Evolutionary conservation across 345 rosid species (phyloP), one percentile per base, ranked within the genome.

Genomic region (Isatis tinctoria): DNA sequence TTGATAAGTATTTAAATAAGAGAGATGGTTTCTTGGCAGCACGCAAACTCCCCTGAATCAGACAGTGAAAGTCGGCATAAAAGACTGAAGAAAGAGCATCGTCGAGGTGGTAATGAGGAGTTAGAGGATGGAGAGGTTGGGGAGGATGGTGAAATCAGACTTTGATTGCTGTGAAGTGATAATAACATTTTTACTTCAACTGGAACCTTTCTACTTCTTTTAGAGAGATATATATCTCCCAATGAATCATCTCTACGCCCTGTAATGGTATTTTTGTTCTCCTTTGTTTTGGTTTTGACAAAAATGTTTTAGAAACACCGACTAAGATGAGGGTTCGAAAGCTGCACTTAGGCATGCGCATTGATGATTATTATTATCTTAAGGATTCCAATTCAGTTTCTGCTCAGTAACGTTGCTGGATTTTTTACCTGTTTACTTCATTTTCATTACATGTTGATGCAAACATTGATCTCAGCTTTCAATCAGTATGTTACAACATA

Each of bases 81-180:
- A 78, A 89, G 80, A 75, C 90, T 80, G 73, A 90, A 86, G 75
- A 90, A 90, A 77, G 99, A 92, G 24, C 87, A 90, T 59, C 92
- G 92, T 17, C 80, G 91, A 81, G 81, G 77, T 84, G 89, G 85
- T 56, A 49, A 86, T 54, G 96, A 92, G 1, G 97, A 95, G 67
- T 87, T 96, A 36, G 98, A 92, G 77, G 99, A 96, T 82, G 99
- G 99, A 39, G 98, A 95, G 73, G 80, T 95, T 47, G 98, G 98
- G 12, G 94, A 87, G 68, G 98, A 90, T 49, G 96, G 96, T 36
- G 99, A 96, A 83, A 89, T 90, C 70, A 74, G 60, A 73, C 85
- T 87, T 80, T 75, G 73, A 11, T 60, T 40, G 4, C 56, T 57
- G 66, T 10, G 12, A 39, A 49, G 28, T 74, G 72, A 60, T 66